A percentile compares a stretch with the other conserved stretches of the same genome.
phyloP scores from a whole-genome alignment of 768 basidiomycete species.

The Tylopilus plumbeoviolaceoides region DNA sequence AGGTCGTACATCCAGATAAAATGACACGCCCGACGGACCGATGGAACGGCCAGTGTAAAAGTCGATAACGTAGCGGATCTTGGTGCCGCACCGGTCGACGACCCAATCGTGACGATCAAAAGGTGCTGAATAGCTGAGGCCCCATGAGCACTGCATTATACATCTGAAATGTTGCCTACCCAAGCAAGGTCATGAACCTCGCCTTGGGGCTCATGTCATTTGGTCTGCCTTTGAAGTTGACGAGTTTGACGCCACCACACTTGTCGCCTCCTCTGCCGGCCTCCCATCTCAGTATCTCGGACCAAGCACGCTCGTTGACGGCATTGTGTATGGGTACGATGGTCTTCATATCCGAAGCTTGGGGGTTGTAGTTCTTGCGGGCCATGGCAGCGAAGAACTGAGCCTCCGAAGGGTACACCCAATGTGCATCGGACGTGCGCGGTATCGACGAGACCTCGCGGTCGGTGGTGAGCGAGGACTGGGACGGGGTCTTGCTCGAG shows the following conservation, averaged over 20 bases:
- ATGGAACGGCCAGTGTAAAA: slow-evolving; percentile 84
- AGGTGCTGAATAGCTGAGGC: slow-evolving; percentile 77
- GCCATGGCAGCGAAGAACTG: slow-evolving; percentile 98
- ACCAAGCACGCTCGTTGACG: slow-evolving; percentile 93
- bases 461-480: slow-evolving; percentile 53
- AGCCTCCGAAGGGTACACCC: slow-evolving; percentile 98
- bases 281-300: slow-evolving; percentile 81
- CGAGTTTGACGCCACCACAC: slow-evolving; percentile 78
- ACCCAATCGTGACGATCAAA: slow-evolving; percentile 99
- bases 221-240: slow-evolving; percentile 90
- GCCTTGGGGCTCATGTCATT: slow-evolving; percentile 78
- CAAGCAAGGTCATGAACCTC: slow-evolving; percentile 74
- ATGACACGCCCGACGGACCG: slow-evolving; percentile 58
- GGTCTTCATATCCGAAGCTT: slow-evolving; percentile 86
- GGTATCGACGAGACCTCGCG: slow-evolving; percentile 91
- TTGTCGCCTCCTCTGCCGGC: slow-evolving; percentile 70
- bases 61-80: slow-evolving; percentile 93
- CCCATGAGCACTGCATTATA: neutral
- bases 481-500: slow-evolving; percentile 10
- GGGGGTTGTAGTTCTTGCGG: slow-evolving; percentile 88
- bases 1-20: slow-evolving; percentile 92
- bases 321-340: slow-evolving; percentile 99
- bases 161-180: slow-evolving; percentile 48
- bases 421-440: slow-evolving; percentile 62
- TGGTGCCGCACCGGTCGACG: slow-evolving; percentile 87